These are phyloP conservation scores for Shiraia bambusicola DNA, from an alignment of 2,329 filamentous ascomycete genomes.

Conservation along the genomic window DNA sequence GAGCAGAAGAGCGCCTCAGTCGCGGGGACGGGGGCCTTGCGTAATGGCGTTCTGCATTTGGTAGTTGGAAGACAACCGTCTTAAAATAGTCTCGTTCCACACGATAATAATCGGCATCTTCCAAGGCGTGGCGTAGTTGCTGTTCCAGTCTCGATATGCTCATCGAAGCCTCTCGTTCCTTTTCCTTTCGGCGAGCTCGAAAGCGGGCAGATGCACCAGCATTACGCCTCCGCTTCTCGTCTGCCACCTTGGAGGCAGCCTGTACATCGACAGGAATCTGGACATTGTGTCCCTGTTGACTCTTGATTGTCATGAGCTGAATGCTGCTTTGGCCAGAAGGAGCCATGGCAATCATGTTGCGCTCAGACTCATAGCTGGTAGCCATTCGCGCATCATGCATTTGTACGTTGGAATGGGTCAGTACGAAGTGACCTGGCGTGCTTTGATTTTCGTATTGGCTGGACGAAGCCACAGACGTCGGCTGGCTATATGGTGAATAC, in stretches of 20 bases:
- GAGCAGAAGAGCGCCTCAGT: conserved; percentile 35
- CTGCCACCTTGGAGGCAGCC: conserved; percentile 77
- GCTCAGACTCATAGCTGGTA: conserved; percentile 38
- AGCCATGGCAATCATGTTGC: conserved; percentile 48
- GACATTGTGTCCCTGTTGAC: conserved; percentile 52
- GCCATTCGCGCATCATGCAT: conserved; percentile 36
- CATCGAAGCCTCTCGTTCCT: conserved; percentile 70
- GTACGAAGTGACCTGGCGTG: conserved; percentile 22
- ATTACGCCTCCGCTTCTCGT: conserved; percentile 83
- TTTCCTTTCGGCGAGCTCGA: conserved; percentile 77
- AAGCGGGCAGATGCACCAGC: conserved; percentile 84
- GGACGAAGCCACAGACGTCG: conserved; percentile 37
- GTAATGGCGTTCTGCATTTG: conserved; percentile 52
- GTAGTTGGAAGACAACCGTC: conserved; percentile 59
- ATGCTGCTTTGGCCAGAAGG: conserved; percentile 52
- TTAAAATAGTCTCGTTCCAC: conserved; percentile 69
- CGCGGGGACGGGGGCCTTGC: conserved; percentile 49
- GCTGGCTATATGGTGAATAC: conserved; percentile 44
- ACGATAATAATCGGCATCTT: conserved; percentile 72
- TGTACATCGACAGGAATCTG: conserved; percentile 75
- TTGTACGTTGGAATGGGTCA: conserved; percentile 11
- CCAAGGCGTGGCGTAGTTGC: conserved; percentile 66
- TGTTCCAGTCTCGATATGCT: conserved; percentile 70
- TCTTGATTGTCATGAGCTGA: conserved; percentile 57
- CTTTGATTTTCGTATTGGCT: conserved; percentile 41